Evolutionary conservation across 164 flowering plant genomes (phyloP), one percentile per base, ranked within the genome.

Genomic region (Platanus orientalis): DNA sequence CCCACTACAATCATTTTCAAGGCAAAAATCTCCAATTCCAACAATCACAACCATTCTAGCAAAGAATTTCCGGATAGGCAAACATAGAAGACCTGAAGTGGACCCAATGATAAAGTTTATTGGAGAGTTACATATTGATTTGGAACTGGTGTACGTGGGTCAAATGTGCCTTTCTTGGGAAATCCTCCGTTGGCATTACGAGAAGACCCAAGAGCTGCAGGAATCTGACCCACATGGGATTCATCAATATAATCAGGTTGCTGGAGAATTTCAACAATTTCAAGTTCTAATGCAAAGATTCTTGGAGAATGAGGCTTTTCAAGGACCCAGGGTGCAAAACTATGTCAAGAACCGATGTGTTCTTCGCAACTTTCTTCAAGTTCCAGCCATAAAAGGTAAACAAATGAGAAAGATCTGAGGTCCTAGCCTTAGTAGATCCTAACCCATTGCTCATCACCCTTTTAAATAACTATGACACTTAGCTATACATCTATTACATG

Each of bases 141-240:
- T 87, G 48, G 98, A 94, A 62, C 64, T 74, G 64, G 85, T 86
- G 0, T 94, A 94, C 68, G 85, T 87, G 7, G 95, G 96, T 45
- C 97, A 94, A 19, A 26, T 79, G n/a, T 91, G 98, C 68, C 86
- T 91, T 4, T 94, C 97, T 0, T 94, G 96, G 97, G 97, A 94
- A 70, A 82, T 89, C 32, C 84, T 94, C n/a, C 70, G 76, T 17
- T 91, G 97, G 97, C 93, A 89, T 66, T 73, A 75, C 60, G 26
- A 42, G 19, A 86, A 80, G 78, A 73, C 75, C 34, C 53, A 54
- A n/a, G 84, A 88, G 47, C 58, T 89, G 51, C 68, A 67, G 19
- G 78, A 73, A 20, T 45, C 70, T 55, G 91, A 87, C 66, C 51
- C 77, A 3, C 56, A 75, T 3, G 79, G 77, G 0, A 32, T 36